Evolutionary conservation across 495 filamentous ascomycete genomes (phyloP), one percentile per base, ranked within the genome.

Genomic region (Trichoderma orchidacearum): DNA sequence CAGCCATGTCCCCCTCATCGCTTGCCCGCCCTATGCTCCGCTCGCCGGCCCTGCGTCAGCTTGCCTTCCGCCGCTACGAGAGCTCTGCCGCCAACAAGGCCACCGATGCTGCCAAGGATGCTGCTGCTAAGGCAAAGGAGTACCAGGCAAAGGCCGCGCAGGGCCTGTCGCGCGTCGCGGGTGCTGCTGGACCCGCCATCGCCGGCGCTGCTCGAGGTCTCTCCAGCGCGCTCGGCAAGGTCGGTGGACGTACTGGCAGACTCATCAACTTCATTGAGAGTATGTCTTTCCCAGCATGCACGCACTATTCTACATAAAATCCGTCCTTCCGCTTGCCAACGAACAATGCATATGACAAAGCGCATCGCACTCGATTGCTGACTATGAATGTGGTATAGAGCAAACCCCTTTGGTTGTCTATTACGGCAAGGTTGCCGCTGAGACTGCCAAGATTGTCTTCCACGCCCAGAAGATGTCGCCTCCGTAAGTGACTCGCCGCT

Each of bases 391-490:
- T 34, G 54, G 41, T 11, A 53, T 65, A 98, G 93, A 85, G 65
- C 76, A 92, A 73, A 83, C 90, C 62, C 94, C 94, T 59, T 83
- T 84, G 41, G 83, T 86, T 61, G 62, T 94, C 66, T 96, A 96
- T 81, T 97, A 96, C 79, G 81, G 84, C 53, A 85, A 81, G 66
- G 93, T 99, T 65, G 90, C 80, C 59, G 66, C 89, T 58, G 94
- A 97, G 76, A 78, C 97, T 51, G 80, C 78, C 63, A 91, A 85
- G 79, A 71, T 96, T 57, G 85, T 97, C 57, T 89, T 90, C 78
- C 80, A 79, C 66, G 85, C 86, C 67, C 89, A 92, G 70, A 87
- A 83, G 74, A 96, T 99, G 90, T 74, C 75, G 62, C 92, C 90
- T 64, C 93, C 93, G 93, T 97, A 85, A 82, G 90, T 80, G 29